These are phyloP conservation scores for Penicillium sp. DNA, from an alignment of 2,329 filamentous ascomycete species.

Conservation along the genomic window DNA sequence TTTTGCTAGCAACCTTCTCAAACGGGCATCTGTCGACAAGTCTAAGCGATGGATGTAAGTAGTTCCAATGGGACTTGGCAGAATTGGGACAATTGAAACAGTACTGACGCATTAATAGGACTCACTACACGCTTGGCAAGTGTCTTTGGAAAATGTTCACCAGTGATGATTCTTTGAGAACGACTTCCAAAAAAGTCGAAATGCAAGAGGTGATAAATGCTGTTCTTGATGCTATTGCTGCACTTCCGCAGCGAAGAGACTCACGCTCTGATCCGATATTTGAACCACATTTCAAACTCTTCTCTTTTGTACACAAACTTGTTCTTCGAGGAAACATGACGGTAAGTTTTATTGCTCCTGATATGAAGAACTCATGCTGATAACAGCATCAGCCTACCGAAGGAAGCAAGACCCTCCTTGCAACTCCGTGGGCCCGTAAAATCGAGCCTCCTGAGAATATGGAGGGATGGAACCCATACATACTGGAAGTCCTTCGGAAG, in stretches of 20 bases:
- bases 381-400: conserved; percentile 40
- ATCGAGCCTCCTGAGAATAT: conserved; percentile 49
- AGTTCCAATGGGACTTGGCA: background rate
- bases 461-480: conserved; percentile 59
- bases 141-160: conserved; percentile 70
- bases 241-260: conserved; percentile 60
- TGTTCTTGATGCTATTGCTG: conserved; percentile 59
- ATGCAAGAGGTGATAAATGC: conserved; percentile 54
- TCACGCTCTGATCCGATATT: conserved; percentile 70
- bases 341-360: conserved; percentile 33
- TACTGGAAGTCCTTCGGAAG: conserved; percentile 57
- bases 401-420: conserved; percentile 50
- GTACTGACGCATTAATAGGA: conserved; percentile 41
- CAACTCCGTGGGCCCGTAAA: conserved; percentile 56
- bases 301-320: conserved; percentile 78
- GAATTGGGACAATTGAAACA: background rate
- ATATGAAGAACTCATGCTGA: conserved; percentile 21
- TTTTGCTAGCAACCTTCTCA: conserved; percentile 61
- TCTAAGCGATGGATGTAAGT: conserved; percentile 63
- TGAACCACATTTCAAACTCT: conserved; percentile 89
- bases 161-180: conserved; percentile 43
- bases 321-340: conserved; percentile 54
- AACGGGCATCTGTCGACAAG: conserved; percentile 56
- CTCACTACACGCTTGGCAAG: conserved; percentile 68
- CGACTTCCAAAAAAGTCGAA: conserved; percentile 35